Evolutionary conservation across 129 eudicot genomes (phyloP), one percentile per base, ranked within the genome.

Genomic region (Oenanthe sinensis): DNA sequence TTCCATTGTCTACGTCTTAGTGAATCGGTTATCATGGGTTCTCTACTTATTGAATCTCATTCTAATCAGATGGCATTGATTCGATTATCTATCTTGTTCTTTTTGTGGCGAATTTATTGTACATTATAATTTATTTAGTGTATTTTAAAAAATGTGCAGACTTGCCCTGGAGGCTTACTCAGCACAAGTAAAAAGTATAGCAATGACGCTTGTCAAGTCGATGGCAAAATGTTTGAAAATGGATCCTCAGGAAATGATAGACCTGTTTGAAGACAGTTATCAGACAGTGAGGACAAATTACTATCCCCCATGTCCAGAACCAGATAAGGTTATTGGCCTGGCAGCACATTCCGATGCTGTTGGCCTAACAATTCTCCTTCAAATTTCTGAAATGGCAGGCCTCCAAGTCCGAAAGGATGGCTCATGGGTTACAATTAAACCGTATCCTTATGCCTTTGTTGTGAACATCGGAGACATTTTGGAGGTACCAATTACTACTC

Each of bases 271-370:
- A 17, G 75, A 71, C 42, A 45, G 75, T n/a, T 17, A 19, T 20
- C 75, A 71, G 8, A 0, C 48, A 71, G 43, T 74, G 80, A 77
- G 86, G 17, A 50, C 85, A 52, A 85, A 30, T 60, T 82, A 79
- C 62, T 87, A 87, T 44, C 91, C 91, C 7, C 83, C 82, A 0
- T 87, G 91, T 47, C 84, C 91, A 1, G 28, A 65, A 71, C 88
- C 91, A 3, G 81, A 85, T 10, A 62, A 37, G 46, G 91, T 78
- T 11, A 58, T 77, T 6, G 91, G 91, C 20, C 72, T 82, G 15
- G 60, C 75, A 17, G 79, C 83, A 8, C 91, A 87, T 46, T 82
- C 88, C 0, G 91, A 87, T 49, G 85, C 85, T 0, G 46, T 4
- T 26, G 84, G 81, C 7, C 49, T 87, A 33, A 82, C 91, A 71